A percentile compares a stretch with the other conserved stretches of the same genome.
Evolutionary conservation across 495 filamentous ascomycete species (phyloP).

Genomic region (Choiromyces venosus): DNA sequence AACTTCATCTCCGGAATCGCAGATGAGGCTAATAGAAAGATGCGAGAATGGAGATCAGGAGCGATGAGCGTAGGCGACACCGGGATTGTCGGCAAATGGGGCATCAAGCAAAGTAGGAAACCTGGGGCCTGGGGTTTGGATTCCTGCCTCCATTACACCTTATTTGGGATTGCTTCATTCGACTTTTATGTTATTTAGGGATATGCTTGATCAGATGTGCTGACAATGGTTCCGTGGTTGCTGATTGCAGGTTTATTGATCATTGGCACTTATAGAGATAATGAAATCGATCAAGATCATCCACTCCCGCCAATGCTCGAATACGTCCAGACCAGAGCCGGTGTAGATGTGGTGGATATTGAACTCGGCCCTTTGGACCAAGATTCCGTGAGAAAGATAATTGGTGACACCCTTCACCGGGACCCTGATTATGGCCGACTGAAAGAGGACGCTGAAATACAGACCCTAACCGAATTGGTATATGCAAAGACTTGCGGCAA

Average conservation of each 20-base stretch:
- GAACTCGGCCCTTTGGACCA: constrained; percentile 37
- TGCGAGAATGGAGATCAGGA: constrained; percentile 38
- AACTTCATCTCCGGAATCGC: constrained; percentile 40
- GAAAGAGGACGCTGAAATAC: constrained; percentile 40
- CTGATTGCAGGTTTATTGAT: constrained; percentile 35
- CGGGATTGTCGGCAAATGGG: constrained; percentile 23
- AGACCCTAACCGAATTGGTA: constrained; percentile 39
- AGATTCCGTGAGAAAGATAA: constrained; percentile 39
- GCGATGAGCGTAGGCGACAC: constrained; percentile 13
- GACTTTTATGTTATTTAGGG: constrained; percentile 11
- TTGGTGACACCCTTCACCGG: constrained; percentile 41
- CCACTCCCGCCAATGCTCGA: constrained; percentile 39
- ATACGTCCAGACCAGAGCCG: constrained; percentile 35
- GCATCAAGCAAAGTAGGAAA: constrained; percentile 21
- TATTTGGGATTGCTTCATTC: constrained; percentile 9
- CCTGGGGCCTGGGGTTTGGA: constrained; percentile 34
- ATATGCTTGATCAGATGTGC: constrained; percentile 9
- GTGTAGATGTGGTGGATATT: constrained; percentile 40
- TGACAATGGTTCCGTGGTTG: constrained; percentile 17
- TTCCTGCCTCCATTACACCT: neutral
- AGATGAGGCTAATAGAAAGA: constrained; percentile 38
- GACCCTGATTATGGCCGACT: constrained; percentile 33
- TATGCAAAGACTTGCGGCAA: constrained; percentile 41
- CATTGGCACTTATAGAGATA: constrained; percentile 41
- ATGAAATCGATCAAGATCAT: constrained; percentile 38